A percentile compares a stretch with the other conserved stretches of the same genome.
Evolutionary conservation across 2,329 filamentous ascomycete genomes (phyloP).

Genomic region (Neoarthrinium moseri): DNA sequence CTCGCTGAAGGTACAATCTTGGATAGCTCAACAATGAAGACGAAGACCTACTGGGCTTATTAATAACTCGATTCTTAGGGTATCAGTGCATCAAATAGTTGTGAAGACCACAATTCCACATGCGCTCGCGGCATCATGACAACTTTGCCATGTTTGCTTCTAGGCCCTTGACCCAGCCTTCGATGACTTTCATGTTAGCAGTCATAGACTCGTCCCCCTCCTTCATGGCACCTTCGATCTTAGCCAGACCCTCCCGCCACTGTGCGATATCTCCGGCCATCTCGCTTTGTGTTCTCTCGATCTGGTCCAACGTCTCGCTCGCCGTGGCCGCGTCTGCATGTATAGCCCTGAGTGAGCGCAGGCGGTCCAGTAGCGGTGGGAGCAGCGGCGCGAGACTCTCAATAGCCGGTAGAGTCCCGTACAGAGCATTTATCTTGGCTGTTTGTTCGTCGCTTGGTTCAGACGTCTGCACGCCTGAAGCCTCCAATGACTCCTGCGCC

Average conservation of each 20-base stretch:
- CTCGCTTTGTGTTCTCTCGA: conserved; percentile 78
- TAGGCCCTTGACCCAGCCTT: conserved; percentile 84
- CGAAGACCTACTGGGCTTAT: too few relatives aligned
- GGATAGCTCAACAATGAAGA: too few relatives aligned
- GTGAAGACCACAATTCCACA: background rate
- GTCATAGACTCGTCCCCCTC: conserved; percentile 69
- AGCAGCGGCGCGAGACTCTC: conserved; percentile 82
- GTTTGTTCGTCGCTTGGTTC: conserved; percentile 60
- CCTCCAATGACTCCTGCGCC: conserved; percentile 57
- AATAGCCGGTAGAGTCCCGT: conserved; percentile 84
- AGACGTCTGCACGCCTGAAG: conserved; percentile 39
- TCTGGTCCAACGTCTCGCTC: conserved; percentile 69
- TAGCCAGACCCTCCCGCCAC: conserved; percentile 80
- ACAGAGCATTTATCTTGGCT: conserved; percentile 87
- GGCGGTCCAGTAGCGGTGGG: conserved; percentile 78
- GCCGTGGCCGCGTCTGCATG: conserved; percentile 86
- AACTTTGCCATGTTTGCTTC: conserved; percentile 72
- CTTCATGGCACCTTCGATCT: conserved; percentile 72
- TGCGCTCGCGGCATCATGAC: conserved; percentile 26
- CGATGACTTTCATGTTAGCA: conserved; percentile 80
- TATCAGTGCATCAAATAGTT: conserved; percentile 4
- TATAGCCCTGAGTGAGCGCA: conserved; percentile 79
- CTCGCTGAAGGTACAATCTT: too few relatives aligned
- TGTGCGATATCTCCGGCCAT: conserved; percentile 81
- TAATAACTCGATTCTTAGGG: too few relatives aligned